Percentiles rank a stretch among this genome's conserved stretches.
phyloP scores from a whole-genome alignment of 2,329 filamentous ascomycete species.

The Penicillium sp. region DNA sequence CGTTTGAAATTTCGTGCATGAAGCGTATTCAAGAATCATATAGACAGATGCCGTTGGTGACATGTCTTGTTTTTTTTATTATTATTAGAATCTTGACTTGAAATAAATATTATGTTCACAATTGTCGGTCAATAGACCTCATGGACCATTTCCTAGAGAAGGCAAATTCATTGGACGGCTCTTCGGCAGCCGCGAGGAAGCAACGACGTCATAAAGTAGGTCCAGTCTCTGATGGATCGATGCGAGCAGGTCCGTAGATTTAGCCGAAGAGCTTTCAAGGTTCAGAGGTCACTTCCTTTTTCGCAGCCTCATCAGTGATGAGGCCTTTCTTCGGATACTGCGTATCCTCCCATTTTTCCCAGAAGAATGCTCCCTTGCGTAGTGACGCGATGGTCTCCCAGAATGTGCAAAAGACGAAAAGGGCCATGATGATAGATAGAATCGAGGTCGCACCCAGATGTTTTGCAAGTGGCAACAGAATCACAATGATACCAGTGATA shows the following conservation, averaged over 20 bases:
- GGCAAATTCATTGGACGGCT: neutral
- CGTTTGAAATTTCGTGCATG: neutral
- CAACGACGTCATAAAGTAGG: too few species aligned
- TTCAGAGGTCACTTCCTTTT: neutral
- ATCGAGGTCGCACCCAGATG: slow-evolving; percentile 41
- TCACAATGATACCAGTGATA: slow-evolving; percentile 42
- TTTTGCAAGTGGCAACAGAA: slow-evolving; percentile 42
- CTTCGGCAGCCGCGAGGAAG: too few species aligned
- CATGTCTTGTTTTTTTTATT: neutral
- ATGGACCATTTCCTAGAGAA: too few species aligned
- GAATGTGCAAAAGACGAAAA: slow-evolving; percentile 49
- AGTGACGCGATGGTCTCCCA: slow-evolving; percentile 50
- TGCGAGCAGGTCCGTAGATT: too few species aligned
- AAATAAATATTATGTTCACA: neutral
- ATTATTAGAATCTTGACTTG: neutral
- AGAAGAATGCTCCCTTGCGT: slow-evolving; percentile 29
- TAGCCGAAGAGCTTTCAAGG: neutral
- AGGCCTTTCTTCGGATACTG: slow-evolving; percentile 30
- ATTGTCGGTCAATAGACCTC: neutral
- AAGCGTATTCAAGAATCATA: neutral
- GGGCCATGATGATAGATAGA: slow-evolving; percentile 49
- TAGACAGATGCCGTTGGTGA: neutral
- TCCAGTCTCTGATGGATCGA: too few species aligned
- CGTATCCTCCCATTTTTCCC: slow-evolving; percentile 37
- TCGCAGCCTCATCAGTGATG: neutral